Evolutionary conservation across 2,329 filamentous ascomycete species (phyloP).

Genomic region (Penicillium glabrum): DNA sequence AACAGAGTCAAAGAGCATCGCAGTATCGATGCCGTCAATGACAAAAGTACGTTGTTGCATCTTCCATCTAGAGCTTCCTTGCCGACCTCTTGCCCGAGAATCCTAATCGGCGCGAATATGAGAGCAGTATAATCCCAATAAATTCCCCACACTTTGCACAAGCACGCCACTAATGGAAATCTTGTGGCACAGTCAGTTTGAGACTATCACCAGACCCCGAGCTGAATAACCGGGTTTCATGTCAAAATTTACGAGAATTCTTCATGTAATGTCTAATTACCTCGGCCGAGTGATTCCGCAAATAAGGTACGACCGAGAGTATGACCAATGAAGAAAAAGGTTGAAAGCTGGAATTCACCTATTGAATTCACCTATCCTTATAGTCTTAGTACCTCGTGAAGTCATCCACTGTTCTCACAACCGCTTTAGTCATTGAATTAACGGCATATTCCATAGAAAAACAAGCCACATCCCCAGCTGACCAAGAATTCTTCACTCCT

Average conservation of each 20-base stretch:
- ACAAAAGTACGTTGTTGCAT: neutral
- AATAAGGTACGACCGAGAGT: neutral
- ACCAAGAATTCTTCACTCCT: neutral
- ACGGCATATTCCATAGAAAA: neutral
- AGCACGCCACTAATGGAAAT: neutral
- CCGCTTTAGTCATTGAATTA: neutral
- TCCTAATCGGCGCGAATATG: neutral
- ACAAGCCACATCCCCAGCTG: neutral
- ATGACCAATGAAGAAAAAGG: neutral
- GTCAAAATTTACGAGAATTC: neutral
- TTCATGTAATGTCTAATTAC: neutral
- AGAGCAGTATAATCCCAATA: neutral
- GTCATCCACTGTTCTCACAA: neutral
- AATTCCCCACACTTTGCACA: neutral
- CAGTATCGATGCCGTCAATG: neutral
- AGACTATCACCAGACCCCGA: neutral
- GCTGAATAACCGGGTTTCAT: neutral
- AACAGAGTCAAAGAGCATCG: neutral
- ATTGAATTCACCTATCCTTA: neutral
- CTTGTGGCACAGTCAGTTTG: neutral
- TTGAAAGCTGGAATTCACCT: neutral
- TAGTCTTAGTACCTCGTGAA: neutral
- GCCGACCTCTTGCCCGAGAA: neutral
- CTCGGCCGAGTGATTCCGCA: neutral
- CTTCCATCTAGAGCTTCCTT: neutral